phyloP scores from a whole-genome alignment of 1,284 basidiomycete species.

The Sutorius eximius region DNA sequence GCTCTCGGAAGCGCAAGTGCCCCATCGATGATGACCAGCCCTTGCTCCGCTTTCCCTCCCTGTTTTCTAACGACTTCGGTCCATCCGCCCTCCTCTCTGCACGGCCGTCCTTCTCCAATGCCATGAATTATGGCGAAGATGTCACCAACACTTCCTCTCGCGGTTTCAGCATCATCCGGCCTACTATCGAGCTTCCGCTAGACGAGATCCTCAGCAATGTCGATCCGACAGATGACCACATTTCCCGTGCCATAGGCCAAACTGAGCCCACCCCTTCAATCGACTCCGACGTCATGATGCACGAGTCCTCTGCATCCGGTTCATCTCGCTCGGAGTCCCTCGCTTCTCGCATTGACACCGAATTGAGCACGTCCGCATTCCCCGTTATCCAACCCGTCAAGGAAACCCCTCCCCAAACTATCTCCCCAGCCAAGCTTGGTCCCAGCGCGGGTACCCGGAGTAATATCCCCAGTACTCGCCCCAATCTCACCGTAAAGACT shows the following conservation, averaged over 20 bases:
- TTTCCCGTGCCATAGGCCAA: constrained; percentile 3
- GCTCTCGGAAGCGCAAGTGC: constrained; percentile 41
- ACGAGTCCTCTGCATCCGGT: constrained; percentile 16
- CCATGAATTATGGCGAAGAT: constrained; percentile 75
- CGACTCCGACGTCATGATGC: constrained; percentile 32
- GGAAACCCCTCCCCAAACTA: constrained; percentile 46
- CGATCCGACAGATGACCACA: constrained; percentile 23
- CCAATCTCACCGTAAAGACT: constrained; percentile 56
- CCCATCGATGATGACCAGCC: constrained; percentile 21
- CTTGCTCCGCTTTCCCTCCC: constrained; percentile 60
- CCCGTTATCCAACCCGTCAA: constrained; percentile 41
- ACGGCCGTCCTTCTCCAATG: constrained; percentile 60
- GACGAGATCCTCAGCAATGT: constrained; percentile 62
- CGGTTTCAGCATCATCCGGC: constrained; percentile 64
- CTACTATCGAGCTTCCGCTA: constrained; percentile 77
- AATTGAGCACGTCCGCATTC: constrained; percentile 16
- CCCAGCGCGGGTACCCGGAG: constrained; percentile 48
- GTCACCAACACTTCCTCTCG: constrained; percentile 48
- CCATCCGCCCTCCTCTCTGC: constrained; percentile 73
- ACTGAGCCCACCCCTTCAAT: constrained; percentile 7
- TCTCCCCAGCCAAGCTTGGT: constrained; percentile 53
- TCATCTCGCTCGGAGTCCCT: constrained; percentile 7
- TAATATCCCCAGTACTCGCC: constrained; percentile 47
- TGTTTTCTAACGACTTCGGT: constrained; percentile 72
- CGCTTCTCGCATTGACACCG: constrained; percentile 4